phyloP scores from a whole-genome alignment of 2,329 filamentous ascomycete species.

The Knufia fluminis region DNA sequence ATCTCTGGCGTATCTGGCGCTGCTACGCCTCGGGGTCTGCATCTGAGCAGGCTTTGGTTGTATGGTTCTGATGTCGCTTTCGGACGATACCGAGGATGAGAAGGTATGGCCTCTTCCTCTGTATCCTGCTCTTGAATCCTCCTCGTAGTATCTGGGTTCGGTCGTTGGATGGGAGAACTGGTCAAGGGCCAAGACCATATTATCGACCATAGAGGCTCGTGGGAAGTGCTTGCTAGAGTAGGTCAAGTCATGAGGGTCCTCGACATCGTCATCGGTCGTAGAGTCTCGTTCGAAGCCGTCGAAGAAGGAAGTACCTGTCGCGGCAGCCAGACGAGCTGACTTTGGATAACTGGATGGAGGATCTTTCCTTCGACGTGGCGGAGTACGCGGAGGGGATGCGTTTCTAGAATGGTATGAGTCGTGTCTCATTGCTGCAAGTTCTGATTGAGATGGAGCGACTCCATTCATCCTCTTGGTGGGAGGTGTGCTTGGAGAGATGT shows the following conservation, averaged over 20 bases:
- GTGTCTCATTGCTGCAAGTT: background rate
- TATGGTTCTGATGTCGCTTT: constrained; percentile 36
- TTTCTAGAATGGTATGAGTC: constrained; percentile 1
- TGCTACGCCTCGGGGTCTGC: constrained; percentile 24
- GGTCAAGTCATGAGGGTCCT: constrained; percentile 78
- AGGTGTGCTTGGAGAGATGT: background rate
- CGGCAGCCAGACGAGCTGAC: constrained; percentile 8
- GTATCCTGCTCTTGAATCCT: constrained; percentile 24
- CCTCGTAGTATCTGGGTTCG: constrained; percentile 18
- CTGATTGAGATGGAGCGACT: background rate
- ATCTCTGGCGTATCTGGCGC: constrained; percentile 16
- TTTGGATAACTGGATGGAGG: constrained; percentile 9
- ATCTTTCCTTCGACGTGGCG: constrained; percentile 8
- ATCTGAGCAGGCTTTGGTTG: constrained; percentile 22
- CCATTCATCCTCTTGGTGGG: constrained; percentile 3
- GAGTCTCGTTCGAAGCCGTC: constrained; percentile 11
- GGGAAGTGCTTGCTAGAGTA: constrained; percentile 66
- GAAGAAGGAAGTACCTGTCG: background rate
- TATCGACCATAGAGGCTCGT: constrained; percentile 85
- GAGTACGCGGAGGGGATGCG: constrained; percentile 6
- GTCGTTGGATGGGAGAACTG: constrained; percentile 52
- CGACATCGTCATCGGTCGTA: constrained; percentile 22
- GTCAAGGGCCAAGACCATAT: constrained; percentile 90
- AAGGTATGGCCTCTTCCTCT: constrained; percentile 51
- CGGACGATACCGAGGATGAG: constrained; percentile 51